phyloP scores from a whole-genome alignment of 345 rosid genomes.

The Aquilaria yunnanensis region DNA sequence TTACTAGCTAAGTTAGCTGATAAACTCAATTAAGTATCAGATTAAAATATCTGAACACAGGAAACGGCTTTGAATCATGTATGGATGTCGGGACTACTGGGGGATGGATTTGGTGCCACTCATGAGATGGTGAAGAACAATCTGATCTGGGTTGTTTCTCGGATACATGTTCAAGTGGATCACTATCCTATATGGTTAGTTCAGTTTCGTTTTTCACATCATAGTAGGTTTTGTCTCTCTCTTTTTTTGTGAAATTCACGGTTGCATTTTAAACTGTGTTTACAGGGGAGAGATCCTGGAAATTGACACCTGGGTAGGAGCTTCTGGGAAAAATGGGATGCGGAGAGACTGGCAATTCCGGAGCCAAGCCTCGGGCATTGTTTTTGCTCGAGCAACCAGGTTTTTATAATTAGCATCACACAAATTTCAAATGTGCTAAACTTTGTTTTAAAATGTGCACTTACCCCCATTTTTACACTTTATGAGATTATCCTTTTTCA shows the following conservation, averaged over 20 bases:
- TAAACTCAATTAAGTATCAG: too few species aligned
- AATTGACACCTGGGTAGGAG: constrained; percentile 70
- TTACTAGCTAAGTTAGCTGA: too few species aligned
- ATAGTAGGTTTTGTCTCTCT: not conserved
- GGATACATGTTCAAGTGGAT: constrained; percentile 54
- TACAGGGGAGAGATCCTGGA: constrained; percentile 66
- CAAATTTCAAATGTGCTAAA: not conserved
- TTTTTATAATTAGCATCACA: not conserved
- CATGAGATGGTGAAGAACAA: constrained; percentile 62
- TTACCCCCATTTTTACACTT: too few species aligned
- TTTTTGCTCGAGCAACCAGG: constrained; percentile 61
- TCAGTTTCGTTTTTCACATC: not conserved
- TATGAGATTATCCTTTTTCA: too few species aligned
- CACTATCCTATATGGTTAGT: constrained; percentile 59
- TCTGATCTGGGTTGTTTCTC: constrained; percentile 74
- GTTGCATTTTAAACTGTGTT: not conserved
- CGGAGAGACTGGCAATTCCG: constrained; percentile 60
- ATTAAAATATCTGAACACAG: constrained; percentile 15
- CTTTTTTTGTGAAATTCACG: too few species aligned
- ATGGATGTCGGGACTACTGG: constrained; percentile 73
- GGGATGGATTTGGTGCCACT: constrained; percentile 72
- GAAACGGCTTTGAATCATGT: constrained; percentile 74
- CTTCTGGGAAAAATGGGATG: constrained; percentile 74
- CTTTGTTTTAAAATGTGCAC: too few species aligned
- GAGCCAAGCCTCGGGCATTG: constrained; percentile 55